phyloP scores from a whole-genome alignment of 2,329 filamentous ascomycete genomes.

The Diaporthe eres region DNA sequence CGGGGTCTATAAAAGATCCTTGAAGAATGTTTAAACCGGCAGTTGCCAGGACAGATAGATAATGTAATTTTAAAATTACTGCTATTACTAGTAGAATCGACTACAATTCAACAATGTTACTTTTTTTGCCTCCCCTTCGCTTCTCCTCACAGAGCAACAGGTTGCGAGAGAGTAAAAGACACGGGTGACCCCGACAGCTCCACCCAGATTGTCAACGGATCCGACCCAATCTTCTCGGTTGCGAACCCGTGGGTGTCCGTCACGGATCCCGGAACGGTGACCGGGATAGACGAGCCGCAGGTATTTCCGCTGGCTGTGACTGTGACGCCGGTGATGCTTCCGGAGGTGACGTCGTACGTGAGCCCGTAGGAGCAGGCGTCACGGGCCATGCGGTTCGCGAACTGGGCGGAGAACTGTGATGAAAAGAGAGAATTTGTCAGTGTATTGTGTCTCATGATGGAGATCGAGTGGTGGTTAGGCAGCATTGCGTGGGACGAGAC shows the following conservation, averaged over 20 bases:
- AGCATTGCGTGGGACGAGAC: too few relatives aligned
- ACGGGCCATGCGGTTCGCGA: conserved; percentile 15
- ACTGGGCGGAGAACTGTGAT: conserved; percentile 1
- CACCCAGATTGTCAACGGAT: conserved; percentile 17
- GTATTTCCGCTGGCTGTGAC: conserved; percentile 25
- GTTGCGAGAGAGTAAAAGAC: conserved; percentile 2
- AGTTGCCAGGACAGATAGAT: background rate
- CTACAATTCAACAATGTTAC: background rate
- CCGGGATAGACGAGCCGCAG: conserved; percentile 10
- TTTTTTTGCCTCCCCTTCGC: accelerated
- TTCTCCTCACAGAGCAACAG: conserved; percentile 17
- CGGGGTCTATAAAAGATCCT: background rate
- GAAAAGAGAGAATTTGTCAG: background rate
- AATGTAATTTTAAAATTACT: background rate
- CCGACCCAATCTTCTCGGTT: conserved; percentile 23
- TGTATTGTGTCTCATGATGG: background rate
- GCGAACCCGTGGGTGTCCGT: conserved; percentile 17
- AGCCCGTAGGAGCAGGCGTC: conserved; percentile 20
- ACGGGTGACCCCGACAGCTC: conserved; percentile 11
- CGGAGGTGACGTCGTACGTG: background rate
- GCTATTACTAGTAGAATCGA: background rate
- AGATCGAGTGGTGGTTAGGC: background rate
- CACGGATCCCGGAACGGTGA: conserved; percentile 7
- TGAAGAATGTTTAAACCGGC: background rate
- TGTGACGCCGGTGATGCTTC: conserved; percentile 24